Evolutionary conservation across 225 moss, liverwort and hornwort genomes (phyloP).

Genomic region (Polytrichum commune): DNA sequence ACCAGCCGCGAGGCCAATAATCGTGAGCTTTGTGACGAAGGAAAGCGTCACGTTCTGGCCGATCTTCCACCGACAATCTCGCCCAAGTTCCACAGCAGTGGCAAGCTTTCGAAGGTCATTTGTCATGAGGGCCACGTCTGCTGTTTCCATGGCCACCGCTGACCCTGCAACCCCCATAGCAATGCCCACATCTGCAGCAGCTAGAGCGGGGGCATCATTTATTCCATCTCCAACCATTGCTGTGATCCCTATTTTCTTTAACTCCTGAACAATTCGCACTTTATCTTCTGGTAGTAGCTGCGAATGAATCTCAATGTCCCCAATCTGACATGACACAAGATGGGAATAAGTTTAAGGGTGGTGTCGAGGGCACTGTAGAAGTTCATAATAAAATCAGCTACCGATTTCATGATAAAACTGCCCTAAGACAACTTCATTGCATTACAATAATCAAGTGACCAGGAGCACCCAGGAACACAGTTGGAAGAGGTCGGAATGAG

Average conservation of each 20-base stretch:
- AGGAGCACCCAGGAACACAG: too few relatives aligned
- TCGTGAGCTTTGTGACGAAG: conserved; percentile 46
- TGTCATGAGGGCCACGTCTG: conserved; percentile 49
- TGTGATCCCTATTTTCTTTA: conserved; percentile 35
- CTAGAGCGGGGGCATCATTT: conserved; percentile 47
- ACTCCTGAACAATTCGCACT: conserved; percentile 39
- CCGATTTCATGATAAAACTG: too few relatives aligned
- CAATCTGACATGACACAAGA: conserved; percentile 23
- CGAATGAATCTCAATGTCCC: conserved; percentile 52
- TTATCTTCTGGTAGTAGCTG: conserved; percentile 54
- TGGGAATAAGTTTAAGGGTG: too few relatives aligned
- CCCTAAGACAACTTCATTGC: too few relatives aligned
- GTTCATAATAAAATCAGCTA: too few relatives aligned
- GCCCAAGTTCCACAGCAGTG: conserved; percentile 33
- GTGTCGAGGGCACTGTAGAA: too few relatives aligned
- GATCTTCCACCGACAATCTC: conserved; percentile 45
- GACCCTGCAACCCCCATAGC: conserved; percentile 60
- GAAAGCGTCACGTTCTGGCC: conserved; percentile 42
- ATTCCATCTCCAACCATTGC: conserved; percentile 64
- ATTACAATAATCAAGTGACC: too few relatives aligned
- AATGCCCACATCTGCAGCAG: conserved; percentile 42
- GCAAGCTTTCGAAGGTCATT: conserved; percentile 53
- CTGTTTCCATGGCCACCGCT: conserved; percentile 48
- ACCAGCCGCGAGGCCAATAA: conserved; percentile 41
- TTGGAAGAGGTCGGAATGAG: too few relatives aligned